Conservation (phyloP, 768 basidiomycete genomes). For the Rhodocollybia butyracea region DNA sequence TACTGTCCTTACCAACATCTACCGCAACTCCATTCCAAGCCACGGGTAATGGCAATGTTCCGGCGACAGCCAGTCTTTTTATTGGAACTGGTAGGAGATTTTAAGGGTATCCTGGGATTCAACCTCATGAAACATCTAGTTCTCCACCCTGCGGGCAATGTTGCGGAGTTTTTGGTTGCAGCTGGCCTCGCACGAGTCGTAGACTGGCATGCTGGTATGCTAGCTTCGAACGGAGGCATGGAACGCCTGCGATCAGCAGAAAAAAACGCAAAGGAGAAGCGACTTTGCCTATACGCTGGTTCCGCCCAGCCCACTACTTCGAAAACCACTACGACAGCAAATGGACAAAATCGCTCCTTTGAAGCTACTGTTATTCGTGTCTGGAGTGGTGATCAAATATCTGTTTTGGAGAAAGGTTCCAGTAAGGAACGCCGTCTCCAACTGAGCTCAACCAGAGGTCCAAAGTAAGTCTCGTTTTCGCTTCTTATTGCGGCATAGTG, state of each 20-base stretch:
- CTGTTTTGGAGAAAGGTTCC: conserved; percentile 68
- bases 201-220: conserved; percentile 97
- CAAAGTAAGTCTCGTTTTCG: conserved; percentile 51
- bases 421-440: conserved; percentile 81
- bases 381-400: conserved; percentile 92
- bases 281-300: conserved; percentile 66
- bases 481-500: not conserved
- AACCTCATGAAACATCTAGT: conserved; percentile 36
- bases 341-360: conserved; percentile 52
- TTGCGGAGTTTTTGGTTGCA: conserved; percentile 84
- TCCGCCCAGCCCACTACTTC: conserved; percentile 36
- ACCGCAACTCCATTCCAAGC: conserved; percentile 79
- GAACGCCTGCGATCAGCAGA: conserved; percentile 86
- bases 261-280: conserved; percentile 73
- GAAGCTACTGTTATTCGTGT: conserved; percentile 83
- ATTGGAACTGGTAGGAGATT: conserved; percentile 71
- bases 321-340: conserved; percentile 42
- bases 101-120: conserved; percentile 5
- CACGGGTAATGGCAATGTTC: conserved; percentile 45
- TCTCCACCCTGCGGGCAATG: conserved; percentile 90
- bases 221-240: conserved; percentile 80
- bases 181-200: conserved; percentile 88
- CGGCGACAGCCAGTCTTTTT: conserved; percentile 76
- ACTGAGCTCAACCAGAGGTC: conserved; percentile 84
- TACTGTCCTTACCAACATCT: conserved; percentile 77